Percentiles rank a stretch among this genome's conserved stretches.
These are phyloP conservation scores for Aegilops umbellulata DNA, from an alignment of 176 grass and related monocot species.

Conservation along the genomic window DNA sequence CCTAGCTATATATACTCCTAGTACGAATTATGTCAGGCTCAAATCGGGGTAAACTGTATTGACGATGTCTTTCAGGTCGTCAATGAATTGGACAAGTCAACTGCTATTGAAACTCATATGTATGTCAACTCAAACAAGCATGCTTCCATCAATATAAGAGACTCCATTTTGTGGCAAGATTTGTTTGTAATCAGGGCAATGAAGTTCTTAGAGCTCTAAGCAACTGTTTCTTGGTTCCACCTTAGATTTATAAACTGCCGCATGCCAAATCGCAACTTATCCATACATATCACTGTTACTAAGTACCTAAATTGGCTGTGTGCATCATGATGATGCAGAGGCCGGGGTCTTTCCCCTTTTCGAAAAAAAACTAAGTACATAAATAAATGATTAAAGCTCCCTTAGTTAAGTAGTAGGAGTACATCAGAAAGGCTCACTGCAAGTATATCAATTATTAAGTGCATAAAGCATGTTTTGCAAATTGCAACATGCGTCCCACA, in stretches of 20 bases:
- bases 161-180: background rate
- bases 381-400: background rate
- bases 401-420: background rate
- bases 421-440: background rate
- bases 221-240: background rate
- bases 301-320: background rate
- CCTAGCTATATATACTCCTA: background rate
- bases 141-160: background rate
- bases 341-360: no score
- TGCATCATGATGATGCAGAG: no score
- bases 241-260: background rate
- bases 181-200: background rate
- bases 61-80: slow-evolving; percentile 11
- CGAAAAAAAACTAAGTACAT: background rate
- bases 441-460: background rate
- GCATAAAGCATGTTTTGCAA: background rate
- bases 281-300: background rate
- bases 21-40: background rate
- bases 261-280: background rate
- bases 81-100: background rate
- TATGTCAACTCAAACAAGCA: background rate
- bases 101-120: background rate
- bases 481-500: background rate
- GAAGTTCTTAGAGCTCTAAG: background rate
- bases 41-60: background rate